Evolutionary conservation across 176 grass and related monocot species (phyloP), one percentile per base, ranked within the genome.

Genomic region (Tuctoria greenei): DNA sequence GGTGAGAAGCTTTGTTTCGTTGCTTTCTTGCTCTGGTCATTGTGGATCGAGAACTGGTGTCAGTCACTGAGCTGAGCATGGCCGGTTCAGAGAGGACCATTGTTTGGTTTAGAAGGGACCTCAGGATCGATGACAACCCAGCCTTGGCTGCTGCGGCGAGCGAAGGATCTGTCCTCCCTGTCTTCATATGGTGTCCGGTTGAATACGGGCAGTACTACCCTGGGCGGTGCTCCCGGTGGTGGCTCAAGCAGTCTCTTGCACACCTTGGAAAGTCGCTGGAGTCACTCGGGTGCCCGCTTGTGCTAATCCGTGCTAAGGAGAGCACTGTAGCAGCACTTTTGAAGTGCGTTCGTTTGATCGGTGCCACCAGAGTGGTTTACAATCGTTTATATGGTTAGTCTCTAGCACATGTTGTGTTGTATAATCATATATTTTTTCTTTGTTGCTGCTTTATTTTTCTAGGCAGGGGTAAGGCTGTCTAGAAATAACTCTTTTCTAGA

Each of bases 21-120:
- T 9, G 69, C 47, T 73, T 74, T 40, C 70, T 67, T 61, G 61
- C 41, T 14, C 76, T 35, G 71, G 18, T 38, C 36, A 63, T 75
- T 45, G 64, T 76, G 71, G 64, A 68, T 43, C 80, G 63, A 81
- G 34, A 26, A 24, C 42, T 75, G 40, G 1, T 49, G 46, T 64
- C 45, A 26, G 39, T 66, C 13, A 0, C 21, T 60, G 7, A 12
- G 42, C 10, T 12, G 15, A 47, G 46, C 66, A 97, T 97, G 93
- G 73, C 18, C 37, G 45, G 61, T 9, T 73, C 77, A 55, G 58
- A 80, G 64, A 91, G 79, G 85, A 97, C 90, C n/a, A 60, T 97
- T 23, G 78, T 97, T 72, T 97, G 93, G 93, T 97, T 93, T 49
- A 84, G 93, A 54, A 97, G 88, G 67, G 93, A 97, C 89, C 88